Base-by-base conservation (phyloP, 2,329 filamentous ascomycete species). In the Hawksworthiomyces lignivorus region DNA sequence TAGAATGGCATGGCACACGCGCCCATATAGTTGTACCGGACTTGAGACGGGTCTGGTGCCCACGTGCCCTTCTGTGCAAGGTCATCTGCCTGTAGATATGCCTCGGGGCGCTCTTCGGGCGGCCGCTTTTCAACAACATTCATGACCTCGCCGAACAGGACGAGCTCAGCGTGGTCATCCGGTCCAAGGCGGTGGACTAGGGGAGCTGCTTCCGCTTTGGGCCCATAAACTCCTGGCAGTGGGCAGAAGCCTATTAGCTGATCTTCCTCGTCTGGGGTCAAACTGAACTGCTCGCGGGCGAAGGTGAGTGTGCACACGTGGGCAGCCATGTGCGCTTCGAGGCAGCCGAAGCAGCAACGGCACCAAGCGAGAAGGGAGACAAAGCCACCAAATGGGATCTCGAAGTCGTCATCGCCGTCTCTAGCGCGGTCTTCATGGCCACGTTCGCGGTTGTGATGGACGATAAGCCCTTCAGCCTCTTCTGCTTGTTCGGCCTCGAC, bases 271-370 rank as follows among this genome's bases (percentile, higher is more conserved):
- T 30, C 41, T 44, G 51, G 50, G 38, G 48, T 46, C 28, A 58
- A 47, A 39, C 22, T 26, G 29, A 52, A 48, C 32, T 47, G 46
- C 39, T 51, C 54, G 30, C 42, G 39, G 39, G 43, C 36, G 41
- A 35, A 4, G 33, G 47, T 43, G 41, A 53, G 46, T 47, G 44
- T 42, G 44, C 46, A 47, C 35, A 57, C 26, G 43, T 48, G 46
- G 37, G 39, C 48, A 47, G 56, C 50, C 7, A 43, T 46, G 14
- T 50, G 49, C 9, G 5, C 7, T 30, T 50, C 38, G 19, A 61
- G 39, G 43, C 58, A 62, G 1, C 3, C 1, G 10, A 54, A 56
- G 36, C 57, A 62, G 34, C 52, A 57, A 43, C 59, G 54, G 7
- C 14, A 45, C 52, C 56, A 60, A 3, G 48, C 48, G 1, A 54